Evolutionary conservation across 164 flowering plant species (phyloP).

Genomic region (Vitis rotundifolia): DNA sequence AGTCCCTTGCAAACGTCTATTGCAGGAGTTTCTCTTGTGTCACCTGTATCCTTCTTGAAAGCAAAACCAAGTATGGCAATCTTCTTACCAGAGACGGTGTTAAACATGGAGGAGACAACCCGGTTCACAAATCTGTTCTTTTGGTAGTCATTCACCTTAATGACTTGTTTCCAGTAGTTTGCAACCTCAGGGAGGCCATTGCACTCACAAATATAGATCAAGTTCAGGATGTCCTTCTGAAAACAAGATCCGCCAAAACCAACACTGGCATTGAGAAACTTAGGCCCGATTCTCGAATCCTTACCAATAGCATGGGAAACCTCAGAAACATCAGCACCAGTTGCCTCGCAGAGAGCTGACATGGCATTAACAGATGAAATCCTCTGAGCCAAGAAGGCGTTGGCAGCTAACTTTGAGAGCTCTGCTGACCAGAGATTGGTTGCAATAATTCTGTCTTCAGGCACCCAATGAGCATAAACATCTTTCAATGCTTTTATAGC

Average conservation of each 20-base stretch:
- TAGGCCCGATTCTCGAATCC: constrained; percentile 55
- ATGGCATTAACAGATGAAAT: constrained; percentile 63
- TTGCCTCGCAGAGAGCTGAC: constrained; percentile 62
- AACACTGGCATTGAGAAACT: constrained; percentile 57
- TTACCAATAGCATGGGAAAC: constrained; percentile 55
- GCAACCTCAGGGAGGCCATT: constrained; percentile 60
- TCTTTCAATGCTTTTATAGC: constrained; percentile 47
- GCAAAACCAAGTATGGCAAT: constrained; percentile 62
- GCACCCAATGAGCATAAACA: constrained; percentile 62
- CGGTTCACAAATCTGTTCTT: constrained; percentile 60
- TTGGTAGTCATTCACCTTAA: constrained; percentile 59
- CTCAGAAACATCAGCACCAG: constrained; percentile 48
- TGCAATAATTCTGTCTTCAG: constrained; percentile 40
- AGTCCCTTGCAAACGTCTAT: constrained; percentile 60
- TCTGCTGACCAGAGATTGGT: constrained; percentile 63
- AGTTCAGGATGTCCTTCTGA: constrained; percentile 58
- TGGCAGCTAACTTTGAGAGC: constrained; percentile 64
- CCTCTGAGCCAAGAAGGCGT: constrained; percentile 66
- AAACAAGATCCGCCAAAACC: constrained; percentile 63
- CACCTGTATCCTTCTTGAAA: constrained; percentile 54
- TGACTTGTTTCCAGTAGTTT: constrained; percentile 65
- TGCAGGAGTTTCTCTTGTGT: constrained; percentile 52
- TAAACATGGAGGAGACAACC: constrained; percentile 56
- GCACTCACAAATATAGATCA: constrained; percentile 55
- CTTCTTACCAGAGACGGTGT: constrained; percentile 58